phyloP scores from a whole-genome alignment of 768 basidiomycete genomes.

The Sarcomyxa edulis region DNA sequence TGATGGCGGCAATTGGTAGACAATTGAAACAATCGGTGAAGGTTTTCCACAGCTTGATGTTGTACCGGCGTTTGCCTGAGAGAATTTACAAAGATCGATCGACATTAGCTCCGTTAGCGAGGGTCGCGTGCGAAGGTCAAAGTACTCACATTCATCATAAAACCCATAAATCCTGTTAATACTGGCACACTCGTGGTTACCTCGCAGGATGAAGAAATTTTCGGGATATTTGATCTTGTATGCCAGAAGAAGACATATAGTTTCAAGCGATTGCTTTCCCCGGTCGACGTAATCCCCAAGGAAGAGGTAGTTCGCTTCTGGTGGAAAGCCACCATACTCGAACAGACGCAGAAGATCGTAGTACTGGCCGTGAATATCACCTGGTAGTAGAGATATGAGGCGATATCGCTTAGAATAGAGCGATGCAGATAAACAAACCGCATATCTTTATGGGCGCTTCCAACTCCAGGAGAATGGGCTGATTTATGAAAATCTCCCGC shows the following conservation, averaged over 20 bases:
- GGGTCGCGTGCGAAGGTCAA: slow-evolving; percentile 4
- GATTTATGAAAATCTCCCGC: slow-evolving; percentile 98
- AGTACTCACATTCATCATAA: slow-evolving; percentile 93
- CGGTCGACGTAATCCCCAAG: slow-evolving; percentile 99
- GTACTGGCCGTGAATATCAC: slow-evolving; percentile 99
- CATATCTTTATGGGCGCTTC: slow-evolving; percentile 99
- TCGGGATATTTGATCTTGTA: slow-evolving; percentile 99
- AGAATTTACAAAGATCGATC: slow-evolving; percentile 7
- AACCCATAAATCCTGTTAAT: slow-evolving; percentile 99
- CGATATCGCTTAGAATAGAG: slow-evolving; percentile 5
- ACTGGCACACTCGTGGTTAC: slow-evolving; percentile 98
- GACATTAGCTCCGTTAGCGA: slow-evolving; percentile 5
- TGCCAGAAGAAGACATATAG: slow-evolving; percentile 96
- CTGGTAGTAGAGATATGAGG: slow-evolving; percentile 31
- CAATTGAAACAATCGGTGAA: slow-evolving; percentile 99
- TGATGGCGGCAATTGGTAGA: slow-evolving; percentile 97
- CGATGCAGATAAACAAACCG: slow-evolving; percentile 49
- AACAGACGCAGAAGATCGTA: slow-evolving; percentile 97
- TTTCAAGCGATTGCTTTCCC: slow-evolving; percentile 98
- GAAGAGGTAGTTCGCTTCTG: slow-evolving; percentile 99
- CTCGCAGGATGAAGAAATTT: slow-evolving; percentile 99
- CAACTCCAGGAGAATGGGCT: slow-evolving; percentile 95
- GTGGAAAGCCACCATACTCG: slow-evolving; percentile 98
- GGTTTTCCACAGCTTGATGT: slow-evolving; percentile 99
- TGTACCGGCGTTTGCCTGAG: slow-evolving; percentile 97